Evolutionary conservation across 2,329 filamentous ascomycete species (phyloP).

Genomic region (Fonsecaea pedrosoi): DNA sequence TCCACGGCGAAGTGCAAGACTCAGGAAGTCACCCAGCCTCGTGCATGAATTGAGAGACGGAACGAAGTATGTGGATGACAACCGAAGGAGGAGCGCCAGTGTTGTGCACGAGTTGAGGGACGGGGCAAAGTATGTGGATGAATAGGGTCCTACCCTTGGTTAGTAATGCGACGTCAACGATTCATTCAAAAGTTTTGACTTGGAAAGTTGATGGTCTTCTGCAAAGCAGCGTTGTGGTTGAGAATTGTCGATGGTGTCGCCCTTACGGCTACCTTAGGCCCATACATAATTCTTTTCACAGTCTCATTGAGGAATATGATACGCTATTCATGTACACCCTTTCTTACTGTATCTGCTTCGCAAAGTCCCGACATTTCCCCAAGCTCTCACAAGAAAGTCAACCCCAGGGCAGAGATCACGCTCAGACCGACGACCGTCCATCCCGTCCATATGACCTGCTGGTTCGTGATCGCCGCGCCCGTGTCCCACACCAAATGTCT

Average conservation of each 20-base stretch:
- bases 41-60: slow-evolving; percentile 41
- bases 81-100: slow-evolving; percentile 22
- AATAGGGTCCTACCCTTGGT: slow-evolving; percentile 9
- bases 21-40: slow-evolving; percentile 28
- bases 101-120: slow-evolving; percentile 39
- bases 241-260: neutral
- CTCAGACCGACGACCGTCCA: slow-evolving; percentile 38
- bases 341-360: neutral
- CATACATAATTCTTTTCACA: neutral
- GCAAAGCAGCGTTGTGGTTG: neutral
- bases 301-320: slow-evolving; percentile 1
- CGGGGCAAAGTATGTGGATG: slow-evolving; percentile 36
- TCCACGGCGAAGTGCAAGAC: slow-evolving; percentile 28
- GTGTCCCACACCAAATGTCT: slow-evolving; percentile 76
- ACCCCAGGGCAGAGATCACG: slow-evolving; percentile 27
- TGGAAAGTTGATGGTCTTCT: neutral
- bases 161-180: neutral
- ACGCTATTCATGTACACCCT: slow-evolving; percentile 19
- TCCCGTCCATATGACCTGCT: slow-evolving; percentile 60
- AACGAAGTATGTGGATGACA: slow-evolving; percentile 39
- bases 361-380: neutral
- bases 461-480: slow-evolving; percentile 67
- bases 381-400: slow-evolving; percentile 30
- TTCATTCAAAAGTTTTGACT: neutral
- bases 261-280: neutral